Percentiles rank a stretch among this genome's conserved stretches.
Evolutionary conservation across 78 protist genomes (phyloP).

Genomic region (Isochrysis galbana): DNA sequence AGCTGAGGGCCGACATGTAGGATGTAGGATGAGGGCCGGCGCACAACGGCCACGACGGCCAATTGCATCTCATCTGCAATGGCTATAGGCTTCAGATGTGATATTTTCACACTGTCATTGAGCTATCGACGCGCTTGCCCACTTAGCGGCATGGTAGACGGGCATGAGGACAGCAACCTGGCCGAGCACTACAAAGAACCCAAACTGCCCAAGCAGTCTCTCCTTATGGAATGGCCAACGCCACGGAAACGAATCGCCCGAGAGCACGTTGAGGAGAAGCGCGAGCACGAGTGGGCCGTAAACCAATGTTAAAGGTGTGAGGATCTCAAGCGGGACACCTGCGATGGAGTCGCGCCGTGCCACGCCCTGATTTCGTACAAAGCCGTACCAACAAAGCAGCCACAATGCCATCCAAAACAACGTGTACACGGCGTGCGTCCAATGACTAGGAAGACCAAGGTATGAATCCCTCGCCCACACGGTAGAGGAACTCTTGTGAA

Average conservation of each 20-base stretch:
- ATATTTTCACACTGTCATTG: too few relatives aligned
- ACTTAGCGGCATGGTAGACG: background rate
- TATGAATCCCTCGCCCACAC: background rate
- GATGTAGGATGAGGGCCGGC: too few relatives aligned
- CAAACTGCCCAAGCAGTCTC: background rate
- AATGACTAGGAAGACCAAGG: background rate
- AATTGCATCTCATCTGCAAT: too few relatives aligned
- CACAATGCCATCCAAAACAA: background rate
- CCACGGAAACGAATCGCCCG: background rate
- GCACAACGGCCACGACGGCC: too few relatives aligned
- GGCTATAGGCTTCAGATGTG: too few relatives aligned
- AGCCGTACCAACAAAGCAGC: background rate
- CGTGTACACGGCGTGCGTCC: background rate
- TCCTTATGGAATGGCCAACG: constrained; percentile 10
- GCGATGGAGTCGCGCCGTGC: background rate
- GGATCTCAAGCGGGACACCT: too few relatives aligned
- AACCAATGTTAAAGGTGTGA: background rate
- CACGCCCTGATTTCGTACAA: background rate
- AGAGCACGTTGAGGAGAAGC: background rate
- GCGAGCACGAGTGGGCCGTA: background rate
- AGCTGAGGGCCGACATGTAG: too few relatives aligned
- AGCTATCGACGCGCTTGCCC: too few relatives aligned
- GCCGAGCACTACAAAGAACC: background rate
- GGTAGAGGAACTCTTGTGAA: background rate
- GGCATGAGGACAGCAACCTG: background rate